Evolutionary conservation across 768 basidiomycete genomes (phyloP), one percentile per base, ranked within the genome.

Genomic region (Tubosaeta sp.): DNA sequence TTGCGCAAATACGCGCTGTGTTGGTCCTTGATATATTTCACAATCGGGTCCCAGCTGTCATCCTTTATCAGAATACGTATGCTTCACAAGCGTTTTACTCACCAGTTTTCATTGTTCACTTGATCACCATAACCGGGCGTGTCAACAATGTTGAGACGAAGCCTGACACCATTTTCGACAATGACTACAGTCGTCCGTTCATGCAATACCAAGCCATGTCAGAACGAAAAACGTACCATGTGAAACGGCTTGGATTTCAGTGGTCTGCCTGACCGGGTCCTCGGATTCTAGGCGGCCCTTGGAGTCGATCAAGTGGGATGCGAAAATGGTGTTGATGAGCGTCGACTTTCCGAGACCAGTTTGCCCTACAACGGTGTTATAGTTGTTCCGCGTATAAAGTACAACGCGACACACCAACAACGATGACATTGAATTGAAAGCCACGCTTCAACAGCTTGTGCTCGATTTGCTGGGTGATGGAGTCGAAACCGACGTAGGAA

Each of bases 11-110:
- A 99, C 32, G 94, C 92, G 67, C 91, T 94, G 77, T 98, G 95
- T 69, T 98, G 95, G 78, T 98, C 95, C 76, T 94, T 93, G 78
- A 97, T 97, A 71, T 99, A 96, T 72, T 96, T 97, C 68, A 98
- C 80, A 63, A 99, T 98, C 38, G 95, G 90, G 65, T 99, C 95
- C 95, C 95, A 99, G 78, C 91, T 94, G 54, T n/a, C 56, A 9
- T 2, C 27, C 36, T 0, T 31, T 34, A 41, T 59, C 14, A 55
- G 52, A 41, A 46, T 51, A 34, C 27, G 1, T 32, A 34, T 29
- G 4, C 29, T 21, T 46, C 27, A 38, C 44, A 42, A 10, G 30
- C 47, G 51, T 35, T 32, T 32, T 25, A 70, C 84, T 43, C 62
- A 94, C 91, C 96, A 97, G 70, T 89, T 89, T 71, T 99, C 95